Base-by-base conservation (phyloP, 1,284 basidiomycete species). In the Leccinum subrobustum region DNA sequence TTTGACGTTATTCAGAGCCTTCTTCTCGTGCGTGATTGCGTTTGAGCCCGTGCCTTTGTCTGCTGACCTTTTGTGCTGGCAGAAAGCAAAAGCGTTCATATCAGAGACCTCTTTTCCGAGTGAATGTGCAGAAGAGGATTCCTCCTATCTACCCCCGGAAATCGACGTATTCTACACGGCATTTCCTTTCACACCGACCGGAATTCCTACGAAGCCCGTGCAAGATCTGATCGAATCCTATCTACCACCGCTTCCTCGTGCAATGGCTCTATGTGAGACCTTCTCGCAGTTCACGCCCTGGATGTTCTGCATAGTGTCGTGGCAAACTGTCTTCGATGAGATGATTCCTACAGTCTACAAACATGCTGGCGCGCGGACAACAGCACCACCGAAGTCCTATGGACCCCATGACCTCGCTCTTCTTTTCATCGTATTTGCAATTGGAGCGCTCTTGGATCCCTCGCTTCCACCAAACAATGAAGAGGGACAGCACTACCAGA, bases 401-500 rank as follows among this genome's bases (percentile, higher is more conserved):
- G 78, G 79, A 2, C 79, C 80, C 23, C 83, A 83, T 63, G 82
- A 84, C 58, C 74, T 84, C 14, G 78, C 82, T 8, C 68, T 84
- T 51, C 70, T 83, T 59, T 75, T 83, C 18, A 74, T 80, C 42
- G 76, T 82, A n/a, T 71, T 84, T 16, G 82, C 78, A 14, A 76
- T 85, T 53, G 83, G 82, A 2, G 77, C 79, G 0, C 70, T 84
- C 16, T 76, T 84, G 6, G 82, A 85, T 65, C 75, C 81, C 23
- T 70, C 75, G 33, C 72, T 81, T 47, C 75, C 76, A 50, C 79
- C 83, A 3, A 83, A 82, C 63, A 81, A 79, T 63, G 70, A 78
- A 20, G 81, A 84, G 64, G 82, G 82, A 4, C 82, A 83, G 59
- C 80, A 83, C 65, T 85, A 84, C 65, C 80, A 83, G 63, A 75